phyloP scores from a whole-genome alignment of 202 grass and related monocot genomes.

The Eragrostis tef region DNA sequence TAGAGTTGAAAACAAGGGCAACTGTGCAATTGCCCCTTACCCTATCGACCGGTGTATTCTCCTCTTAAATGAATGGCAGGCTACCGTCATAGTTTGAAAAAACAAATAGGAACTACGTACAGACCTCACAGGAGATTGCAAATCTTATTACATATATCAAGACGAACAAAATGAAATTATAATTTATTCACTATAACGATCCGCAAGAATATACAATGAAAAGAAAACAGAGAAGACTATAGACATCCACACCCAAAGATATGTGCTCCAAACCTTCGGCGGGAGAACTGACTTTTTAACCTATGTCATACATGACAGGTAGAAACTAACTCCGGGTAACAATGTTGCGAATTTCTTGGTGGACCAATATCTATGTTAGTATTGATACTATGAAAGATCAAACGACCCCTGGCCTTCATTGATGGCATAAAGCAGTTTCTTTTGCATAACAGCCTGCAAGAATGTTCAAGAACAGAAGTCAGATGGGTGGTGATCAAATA shows the following conservation, averaged over 20 bases:
- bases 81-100: no score
- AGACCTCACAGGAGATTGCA: no score
- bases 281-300: constrained; percentile 30
- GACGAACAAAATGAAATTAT: constrained; percentile 26
- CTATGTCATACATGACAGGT: constrained; percentile 40
- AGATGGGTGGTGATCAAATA: neutral
- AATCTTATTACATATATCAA: neutral
- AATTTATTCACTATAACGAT: constrained; percentile 44
- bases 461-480: neutral
- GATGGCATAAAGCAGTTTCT: constrained; percentile 91
- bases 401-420: constrained; percentile 92
- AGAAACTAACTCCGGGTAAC: constrained; percentile 36
- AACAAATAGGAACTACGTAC: no score
- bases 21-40: no score
- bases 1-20: no score
- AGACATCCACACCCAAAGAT: constrained; percentile 31
- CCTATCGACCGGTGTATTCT: no score
- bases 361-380: constrained; percentile 57
- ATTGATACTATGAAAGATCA: constrained; percentile 77
- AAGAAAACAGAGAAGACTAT: neutral
- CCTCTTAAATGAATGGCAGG: no score
- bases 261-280: constrained; percentile 20
- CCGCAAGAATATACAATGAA: constrained; percentile 44
- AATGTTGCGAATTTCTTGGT: constrained; percentile 20
- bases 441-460: constrained; percentile 76